Evolutionary conservation across 108 stramenopile species (phyloP).

Genomic region (Cyclostephanos invisitatus): DNA sequence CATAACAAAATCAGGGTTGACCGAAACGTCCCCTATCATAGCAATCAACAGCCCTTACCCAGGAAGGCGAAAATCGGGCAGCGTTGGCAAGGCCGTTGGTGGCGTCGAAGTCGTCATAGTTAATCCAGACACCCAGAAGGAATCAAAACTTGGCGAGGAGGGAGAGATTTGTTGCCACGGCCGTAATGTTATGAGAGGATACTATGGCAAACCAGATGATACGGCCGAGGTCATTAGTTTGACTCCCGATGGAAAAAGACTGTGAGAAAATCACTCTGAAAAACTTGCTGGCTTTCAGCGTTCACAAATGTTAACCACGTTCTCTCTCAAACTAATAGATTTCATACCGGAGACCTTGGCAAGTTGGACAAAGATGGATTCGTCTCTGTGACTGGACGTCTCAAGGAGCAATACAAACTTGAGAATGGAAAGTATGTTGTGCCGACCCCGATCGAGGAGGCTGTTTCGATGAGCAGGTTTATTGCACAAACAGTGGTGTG

Average conservation of each 20-base stretch:
- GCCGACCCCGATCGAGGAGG: conserved; percentile 93
- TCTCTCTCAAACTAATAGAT: conserved; percentile 40
- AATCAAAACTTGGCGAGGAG: conserved; percentile 73
- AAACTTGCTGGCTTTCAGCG: neutral
- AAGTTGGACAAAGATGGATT: conserved; percentile 69
- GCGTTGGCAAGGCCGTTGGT: conserved; percentile 67
- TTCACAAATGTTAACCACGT: conserved; percentile 6
- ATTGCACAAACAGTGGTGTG: conserved; percentile 91
- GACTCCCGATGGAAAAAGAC: conserved; percentile 80
- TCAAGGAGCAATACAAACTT: conserved; percentile 96
- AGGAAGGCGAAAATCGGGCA: conserved; percentile 46
- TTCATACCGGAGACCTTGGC: conserved; percentile 91
- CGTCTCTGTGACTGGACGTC: conserved; percentile 75
- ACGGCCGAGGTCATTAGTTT: conserved; percentile 90
- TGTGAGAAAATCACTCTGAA: conserved; percentile 54
- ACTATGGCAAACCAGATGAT: conserved; percentile 90
- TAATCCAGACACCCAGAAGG: conserved; percentile 57
- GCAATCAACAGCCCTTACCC: conserved; percentile 54
- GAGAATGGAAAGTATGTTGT: conserved; percentile 98
- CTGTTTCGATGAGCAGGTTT: conserved; percentile 85
- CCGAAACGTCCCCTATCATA: conserved; percentile 81
- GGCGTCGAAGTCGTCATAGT: conserved; percentile 63
- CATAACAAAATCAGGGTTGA: conserved; percentile 55
- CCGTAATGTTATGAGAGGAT: conserved; percentile 94
- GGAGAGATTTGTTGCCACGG: conserved; percentile 92